phyloP scores from a whole-genome alignment of 2,329 filamentous ascomycete species.

The Metarhizium anisopliae region DNA sequence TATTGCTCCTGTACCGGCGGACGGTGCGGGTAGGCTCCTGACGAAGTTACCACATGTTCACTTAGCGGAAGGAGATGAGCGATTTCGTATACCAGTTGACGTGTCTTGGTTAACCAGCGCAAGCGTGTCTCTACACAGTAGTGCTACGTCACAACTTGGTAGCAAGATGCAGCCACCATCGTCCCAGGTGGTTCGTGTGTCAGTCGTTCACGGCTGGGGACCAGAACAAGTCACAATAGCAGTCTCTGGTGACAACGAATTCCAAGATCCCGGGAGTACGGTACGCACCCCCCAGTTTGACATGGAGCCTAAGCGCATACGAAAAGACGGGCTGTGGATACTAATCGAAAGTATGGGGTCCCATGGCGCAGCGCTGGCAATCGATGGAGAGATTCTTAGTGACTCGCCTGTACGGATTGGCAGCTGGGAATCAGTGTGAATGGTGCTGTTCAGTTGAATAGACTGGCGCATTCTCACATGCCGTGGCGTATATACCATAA shows the following conservation, averaged over 20 bases:
- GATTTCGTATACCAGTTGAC: slow-evolving; percentile 29
- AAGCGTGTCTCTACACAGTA: slow-evolving; percentile 23
- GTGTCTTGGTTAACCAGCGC: slow-evolving; percentile 48
- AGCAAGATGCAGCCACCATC: slow-evolving; percentile 23
- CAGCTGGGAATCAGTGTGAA: slow-evolving; percentile 27
- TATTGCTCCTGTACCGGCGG: slow-evolving; percentile 55
- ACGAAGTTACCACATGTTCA: slow-evolving; percentile 48
- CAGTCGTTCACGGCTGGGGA: slow-evolving; percentile 63
- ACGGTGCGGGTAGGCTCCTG: slow-evolving; percentile 66
- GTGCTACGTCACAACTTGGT: slow-evolving; percentile 16
- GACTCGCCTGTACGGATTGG: slow-evolving; percentile 36
- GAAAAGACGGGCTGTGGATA: slow-evolving; percentile 59
- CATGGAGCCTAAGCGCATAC: slow-evolving; percentile 53
- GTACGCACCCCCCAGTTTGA: slow-evolving; percentile 68
- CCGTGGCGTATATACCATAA: background rate
- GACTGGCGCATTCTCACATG: background rate
- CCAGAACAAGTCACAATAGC: slow-evolving; percentile 57
- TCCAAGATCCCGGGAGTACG: slow-evolving; percentile 56
- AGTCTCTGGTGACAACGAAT: slow-evolving; percentile 62
- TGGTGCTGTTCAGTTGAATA: background rate
- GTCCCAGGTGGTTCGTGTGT: slow-evolving; percentile 55
- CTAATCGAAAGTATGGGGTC: slow-evolving; percentile 73
- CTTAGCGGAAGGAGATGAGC: slow-evolving; percentile 34
- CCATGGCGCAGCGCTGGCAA: slow-evolving; percentile 27
- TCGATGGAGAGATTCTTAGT: slow-evolving; percentile 45